phyloP scores from a whole-genome alignment of 2,329 filamentous ascomycete genomes.

The Botrytis deweyae region DNA sequence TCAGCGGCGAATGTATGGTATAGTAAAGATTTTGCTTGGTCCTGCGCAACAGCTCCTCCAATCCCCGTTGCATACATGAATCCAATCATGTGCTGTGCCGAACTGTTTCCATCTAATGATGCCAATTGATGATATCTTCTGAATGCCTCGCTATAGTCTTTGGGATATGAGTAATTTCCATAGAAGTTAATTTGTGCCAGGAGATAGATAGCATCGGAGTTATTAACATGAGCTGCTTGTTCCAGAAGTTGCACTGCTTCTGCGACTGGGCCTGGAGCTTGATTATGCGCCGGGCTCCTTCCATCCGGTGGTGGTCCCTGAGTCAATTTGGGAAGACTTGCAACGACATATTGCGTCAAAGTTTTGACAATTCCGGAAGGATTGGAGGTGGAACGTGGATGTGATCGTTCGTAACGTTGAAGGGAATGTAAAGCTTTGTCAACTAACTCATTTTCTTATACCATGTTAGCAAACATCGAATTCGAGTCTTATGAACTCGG shows the following conservation, averaged over 20 bases:
- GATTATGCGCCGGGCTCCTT: conserved; percentile 35
- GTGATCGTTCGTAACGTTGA: conserved; percentile 36
- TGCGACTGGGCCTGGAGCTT: conserved; percentile 51
- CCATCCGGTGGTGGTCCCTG: conserved; percentile 51
- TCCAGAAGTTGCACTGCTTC: conserved; percentile 59
- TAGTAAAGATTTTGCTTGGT: conserved; percentile 87
- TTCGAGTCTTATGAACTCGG: neutral
- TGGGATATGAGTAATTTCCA: conserved; percentile 86
- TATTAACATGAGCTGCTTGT: conserved; percentile 52
- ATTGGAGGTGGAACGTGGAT: conserved; percentile 42
- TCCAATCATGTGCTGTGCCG: conserved; percentile 92
- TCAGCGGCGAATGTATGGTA: conserved; percentile 94
- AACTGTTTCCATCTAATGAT: conserved; percentile 75
- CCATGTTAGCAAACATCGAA: conserved; percentile 27
- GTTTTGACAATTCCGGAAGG: conserved; percentile 58
- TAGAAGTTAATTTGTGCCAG: conserved; percentile 96
- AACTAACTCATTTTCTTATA: conserved; percentile 39
- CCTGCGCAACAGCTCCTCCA: conserved; percentile 72
- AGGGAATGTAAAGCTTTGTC: conserved; percentile 41
- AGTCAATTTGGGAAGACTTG: conserved; percentile 62
- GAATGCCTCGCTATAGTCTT: conserved; percentile 78
- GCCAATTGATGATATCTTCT: conserved; percentile 78
- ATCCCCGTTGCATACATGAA: conserved; percentile 95
- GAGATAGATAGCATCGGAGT: conserved; percentile 83
- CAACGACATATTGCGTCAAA: conserved; percentile 59